Evolutionary conservation across 2,329 filamentous ascomycete species (phyloP), one percentile per base, ranked within the genome.

Genomic region (Fusarium sp.): DNA sequence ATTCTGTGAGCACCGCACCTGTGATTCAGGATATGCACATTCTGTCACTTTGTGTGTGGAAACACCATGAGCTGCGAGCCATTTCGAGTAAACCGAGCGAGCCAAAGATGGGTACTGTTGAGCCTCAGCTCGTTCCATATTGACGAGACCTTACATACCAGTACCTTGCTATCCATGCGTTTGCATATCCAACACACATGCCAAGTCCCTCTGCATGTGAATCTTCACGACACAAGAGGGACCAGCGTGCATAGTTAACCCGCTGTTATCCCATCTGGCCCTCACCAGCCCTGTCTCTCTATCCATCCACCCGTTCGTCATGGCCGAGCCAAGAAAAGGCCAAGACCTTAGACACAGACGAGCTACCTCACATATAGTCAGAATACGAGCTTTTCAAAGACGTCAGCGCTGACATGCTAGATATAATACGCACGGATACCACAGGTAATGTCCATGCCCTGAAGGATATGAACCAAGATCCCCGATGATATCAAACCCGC

Each of bases 401-500:
- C 30, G 60, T 59, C 41, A 53, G 24, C 30, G 22, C 52, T 32
- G 30, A 52, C 30, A 47, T 44, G 6, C 45, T 58, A 30, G 28
- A 11, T 30, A 30, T 10, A 32, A 15, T 20, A 26, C 41, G 32
- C 41, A 37, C 14, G 28, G 17, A 30, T 30, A 32, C 28, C 10
- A 24, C 33, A 59, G 20, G 58, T 15, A 28, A 13, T 19, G 53
- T 41, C 48, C 35, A 54, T 54, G 41, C 13, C 17, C 20, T 33
- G 35, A 44, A 41, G 43, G 44, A 20, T 62, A 39, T 52, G 35
- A 46, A 26, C 37, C 19, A 26, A 52, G 45, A 33, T 52, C 52
- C 60, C 46, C 60, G 61, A 53, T 59, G 53, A 59, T 48, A 64
- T 48, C 53, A 59, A 65, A 59, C 52, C 35, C 43, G 60, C 35